Evolutionary conservation across 495 filamentous ascomycete species (phyloP), one percentile per base, ranked within the genome.

Genomic region (Parathielavia appendiculata): DNA sequence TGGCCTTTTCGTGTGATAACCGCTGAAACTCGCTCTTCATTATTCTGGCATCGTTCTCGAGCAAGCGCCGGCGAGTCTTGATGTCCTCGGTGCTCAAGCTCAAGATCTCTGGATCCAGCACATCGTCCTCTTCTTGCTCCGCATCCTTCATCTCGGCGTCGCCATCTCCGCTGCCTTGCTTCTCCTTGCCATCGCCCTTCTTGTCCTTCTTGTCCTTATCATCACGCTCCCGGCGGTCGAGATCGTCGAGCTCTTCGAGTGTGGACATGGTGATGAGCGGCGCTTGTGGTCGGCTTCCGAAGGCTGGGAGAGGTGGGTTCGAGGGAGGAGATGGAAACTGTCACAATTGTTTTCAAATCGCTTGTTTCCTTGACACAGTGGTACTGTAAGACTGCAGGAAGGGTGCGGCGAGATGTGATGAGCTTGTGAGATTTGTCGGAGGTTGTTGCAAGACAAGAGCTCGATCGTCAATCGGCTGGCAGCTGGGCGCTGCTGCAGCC

Each of bases 21-120:
- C 93, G 86, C 73, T 96, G 90, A 68, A 82, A 90, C 74, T 98
- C 93, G 82, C 90, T 95, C 81, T 86, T 92, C 93, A 97, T 97
- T 73, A 98, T 96, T 57, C 93, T 84, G 67, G 92, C 84, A 72
- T 98, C 93, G 73, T 98, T 98, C 70, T 97, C 93, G 64, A 98
- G 80, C 67, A 98, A 80, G 66, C 91, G 84, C 77, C 83, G 83
- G 68, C 87, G 83, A 66, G 89, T 95, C 61, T 88, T 79, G 71
- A 98, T 95, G 76, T 98, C 95, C 71, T 88, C 83, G 76, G 93
- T 97, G 79, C 86, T 89, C 45, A 90, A 86, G 68, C 82, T 84
- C 56, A 97, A 78, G 66, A 97, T 92, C 73, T 98, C 93, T 35
- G 90, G 83, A 73, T 96, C 92, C 48, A 97, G 77, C 23, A 89